Conservation (phyloP, 345 rosid species). For the Zanthoxylum bungeanum region DNA sequence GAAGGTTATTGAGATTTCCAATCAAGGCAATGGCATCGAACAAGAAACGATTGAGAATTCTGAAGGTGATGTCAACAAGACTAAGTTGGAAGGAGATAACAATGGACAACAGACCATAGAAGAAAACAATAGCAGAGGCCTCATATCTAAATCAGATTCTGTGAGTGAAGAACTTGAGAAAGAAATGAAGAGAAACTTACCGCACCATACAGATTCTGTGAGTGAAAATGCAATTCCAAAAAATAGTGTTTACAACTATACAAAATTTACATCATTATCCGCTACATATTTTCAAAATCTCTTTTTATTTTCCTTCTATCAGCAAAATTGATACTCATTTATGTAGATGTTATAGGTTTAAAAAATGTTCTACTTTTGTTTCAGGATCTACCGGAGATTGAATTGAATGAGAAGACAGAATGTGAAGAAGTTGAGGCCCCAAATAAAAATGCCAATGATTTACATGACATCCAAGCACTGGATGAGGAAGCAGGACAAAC, state of each 20-base stretch:
- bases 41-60: no score
- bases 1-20: constrained; percentile 8
- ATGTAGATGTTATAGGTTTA: neutral
- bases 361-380: neutral
- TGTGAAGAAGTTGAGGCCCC: no score
- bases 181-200: constrained; percentile 15
- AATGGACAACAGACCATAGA: neutral
- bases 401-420: no score
- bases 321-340: neutral
- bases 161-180: constrained; percentile 12
- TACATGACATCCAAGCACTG: no score
- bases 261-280: neutral
- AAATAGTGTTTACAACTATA: constrained; percentile 10
- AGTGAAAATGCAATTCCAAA: constrained; percentile 3
- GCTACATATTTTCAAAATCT: neutral
- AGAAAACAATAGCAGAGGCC: neutral
- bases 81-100: constrained; percentile 9
- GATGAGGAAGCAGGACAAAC: no score
- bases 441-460: no score
- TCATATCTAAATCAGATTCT: constrained; percentile 7
- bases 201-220: neutral
- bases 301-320: neutral
- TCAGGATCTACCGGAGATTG: constrained; percentile 20
- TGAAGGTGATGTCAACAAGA: neutral
- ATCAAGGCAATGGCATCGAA: neutral